phyloP scores from a whole-genome alignment of 352 stramenopile genomes.

The Phytophthora boehmeriae region DNA sequence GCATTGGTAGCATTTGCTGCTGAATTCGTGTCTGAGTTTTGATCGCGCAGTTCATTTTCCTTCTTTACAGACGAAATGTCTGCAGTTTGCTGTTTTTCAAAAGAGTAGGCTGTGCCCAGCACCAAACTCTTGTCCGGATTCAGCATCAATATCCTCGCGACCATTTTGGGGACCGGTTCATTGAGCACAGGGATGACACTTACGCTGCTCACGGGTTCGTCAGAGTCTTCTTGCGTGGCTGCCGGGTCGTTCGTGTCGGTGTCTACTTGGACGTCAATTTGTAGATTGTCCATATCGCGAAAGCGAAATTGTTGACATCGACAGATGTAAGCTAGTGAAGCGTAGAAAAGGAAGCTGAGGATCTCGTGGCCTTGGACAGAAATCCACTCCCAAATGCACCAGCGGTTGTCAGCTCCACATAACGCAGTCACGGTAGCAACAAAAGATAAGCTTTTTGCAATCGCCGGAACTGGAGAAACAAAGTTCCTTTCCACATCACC shows the following conservation, averaged over 20 bases:
- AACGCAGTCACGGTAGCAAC: constrained; percentile 46
- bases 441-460: constrained; percentile 57
- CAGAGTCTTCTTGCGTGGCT: constrained; percentile 1
- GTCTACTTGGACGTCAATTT: constrained; percentile 11
- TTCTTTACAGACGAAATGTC: constrained; percentile 3
- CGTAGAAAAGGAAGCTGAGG: constrained; percentile 47
- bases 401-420: constrained; percentile 36
- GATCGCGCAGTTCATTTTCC: background rate
- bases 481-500: constrained; percentile 60
- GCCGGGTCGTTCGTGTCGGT: background rate
- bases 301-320: constrained; percentile 62
- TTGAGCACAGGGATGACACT: constrained; percentile 17
- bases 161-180: constrained; percentile 16
- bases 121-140: constrained; percentile 28
- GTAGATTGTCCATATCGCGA: constrained; percentile 41
- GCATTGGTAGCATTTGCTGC: no score
- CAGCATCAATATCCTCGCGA: constrained; percentile 22
- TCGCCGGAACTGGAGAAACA: constrained; percentile 60
- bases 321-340: constrained; percentile 54
- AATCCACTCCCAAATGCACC: constrained; percentile 40
- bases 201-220: constrained; percentile 8
- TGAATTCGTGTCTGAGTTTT: no score
- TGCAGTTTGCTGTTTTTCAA: constrained; percentile 4
- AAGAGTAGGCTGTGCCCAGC: constrained; percentile 36
- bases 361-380: constrained; percentile 47